Evolutionary conservation across 805 yeast genomes (phyloP).

Genomic region (Ogataea populi-albae): DNA sequence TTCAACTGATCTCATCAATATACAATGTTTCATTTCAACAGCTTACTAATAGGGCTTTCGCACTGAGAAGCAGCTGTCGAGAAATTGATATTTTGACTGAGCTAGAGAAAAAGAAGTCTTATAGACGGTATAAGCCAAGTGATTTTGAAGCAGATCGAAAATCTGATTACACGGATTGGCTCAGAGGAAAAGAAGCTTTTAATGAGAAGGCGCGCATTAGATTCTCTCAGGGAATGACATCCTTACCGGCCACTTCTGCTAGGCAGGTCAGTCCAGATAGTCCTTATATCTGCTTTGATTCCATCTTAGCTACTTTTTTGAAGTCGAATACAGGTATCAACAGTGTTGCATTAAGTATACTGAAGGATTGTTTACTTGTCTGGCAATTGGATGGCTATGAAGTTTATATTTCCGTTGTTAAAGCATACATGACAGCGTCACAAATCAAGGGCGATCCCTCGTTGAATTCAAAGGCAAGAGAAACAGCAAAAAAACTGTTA

Average conservation of each 20-base stretch:
- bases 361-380: constrained; percentile 20
- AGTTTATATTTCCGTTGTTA: constrained; percentile 13
- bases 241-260: constrained; percentile 2
- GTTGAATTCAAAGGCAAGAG: constrained; percentile 6
- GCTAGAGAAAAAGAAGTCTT: constrained; percentile 6
- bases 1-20: constrained; percentile 13
- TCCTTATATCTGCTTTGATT: constrained; percentile 15
- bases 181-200: constrained; percentile 12
- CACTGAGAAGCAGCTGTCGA: constrained; percentile 17
- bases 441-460: not conserved
- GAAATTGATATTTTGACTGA: constrained; percentile 15
- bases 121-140: constrained; percentile 6
- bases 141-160: constrained; percentile 10
- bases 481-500: constrained; percentile 12
- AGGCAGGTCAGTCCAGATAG: constrained; percentile 13
- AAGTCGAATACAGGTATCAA: constrained; percentile 5
- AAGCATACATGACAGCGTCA: constrained; percentile 8
- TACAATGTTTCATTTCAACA: constrained; percentile 13
- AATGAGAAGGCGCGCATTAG: constrained; percentile 12
- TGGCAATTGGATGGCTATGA: constrained; percentile 27
- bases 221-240: constrained; percentile 11
- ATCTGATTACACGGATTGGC: constrained; percentile 14
- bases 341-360: constrained; percentile 7
- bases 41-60: constrained; percentile 14
- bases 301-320: constrained; percentile 12